phyloP scores from a whole-genome alignment of 2,329 filamentous ascomycete genomes.

The Myriosclerotinia scirpicola region DNA sequence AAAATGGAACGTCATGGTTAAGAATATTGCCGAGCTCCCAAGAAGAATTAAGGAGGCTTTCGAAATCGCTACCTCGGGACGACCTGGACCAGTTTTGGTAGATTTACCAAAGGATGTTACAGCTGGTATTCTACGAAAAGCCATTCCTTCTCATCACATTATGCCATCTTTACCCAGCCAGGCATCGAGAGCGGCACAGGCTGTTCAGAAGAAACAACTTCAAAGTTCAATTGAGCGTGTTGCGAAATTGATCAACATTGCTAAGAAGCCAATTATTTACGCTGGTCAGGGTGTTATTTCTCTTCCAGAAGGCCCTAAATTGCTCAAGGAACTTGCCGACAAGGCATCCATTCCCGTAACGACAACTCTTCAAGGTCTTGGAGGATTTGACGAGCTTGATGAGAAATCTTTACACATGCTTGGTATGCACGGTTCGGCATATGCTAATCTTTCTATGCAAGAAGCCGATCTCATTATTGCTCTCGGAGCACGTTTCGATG shows the following conservation, averaged over 20 bases:
- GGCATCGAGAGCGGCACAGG: constrained; percentile 77
- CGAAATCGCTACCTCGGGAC: constrained; percentile 92
- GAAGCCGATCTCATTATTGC: constrained; percentile 95
- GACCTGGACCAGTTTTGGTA: constrained; percentile 91
- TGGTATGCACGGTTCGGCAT: constrained; percentile 96
- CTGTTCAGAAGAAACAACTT: constrained; percentile 71
- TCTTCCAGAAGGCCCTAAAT: constrained; percentile 71
- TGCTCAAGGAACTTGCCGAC: constrained; percentile 83
- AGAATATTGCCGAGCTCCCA: constrained; percentile 89
- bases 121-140: constrained; percentile 74
- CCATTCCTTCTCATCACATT: constrained; percentile 67
- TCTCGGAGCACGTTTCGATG: constrained; percentile 90
- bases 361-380: constrained; percentile 91
- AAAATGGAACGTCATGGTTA: constrained; percentile 99
- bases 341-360: constrained; percentile 92
- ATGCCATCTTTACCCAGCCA: constrained; percentile 78
- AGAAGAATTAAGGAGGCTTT: constrained; percentile 96
- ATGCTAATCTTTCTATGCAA: constrained; percentile 98
- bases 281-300: constrained; percentile 88
- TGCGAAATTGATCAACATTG: constrained; percentile 77
- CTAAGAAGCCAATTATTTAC: constrained; percentile 94
- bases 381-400: constrained; percentile 89
- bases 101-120: constrained; percentile 97
- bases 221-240: constrained; percentile 72
- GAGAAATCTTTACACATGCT: constrained; percentile 97